Conservation (phyloP, 352 stramenopile genomes). For the Phytophthora citricola region DNA sequence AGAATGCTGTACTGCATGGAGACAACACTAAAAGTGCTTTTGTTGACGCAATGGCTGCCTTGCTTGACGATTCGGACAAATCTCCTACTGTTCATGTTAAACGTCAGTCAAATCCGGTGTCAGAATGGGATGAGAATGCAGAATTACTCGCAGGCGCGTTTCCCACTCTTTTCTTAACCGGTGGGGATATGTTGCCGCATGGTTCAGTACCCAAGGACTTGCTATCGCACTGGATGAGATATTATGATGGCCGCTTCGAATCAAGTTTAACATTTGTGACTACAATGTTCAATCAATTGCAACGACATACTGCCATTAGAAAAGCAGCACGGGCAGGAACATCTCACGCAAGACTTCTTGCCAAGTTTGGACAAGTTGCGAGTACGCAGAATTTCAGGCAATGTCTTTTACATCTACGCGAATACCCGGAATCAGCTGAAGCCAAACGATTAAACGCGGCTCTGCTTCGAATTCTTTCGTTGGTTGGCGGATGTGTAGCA, state of each 20-base stretch:
- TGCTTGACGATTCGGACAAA: background rate
- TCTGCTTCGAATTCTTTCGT: background rate
- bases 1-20: background rate
- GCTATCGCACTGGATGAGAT: background rate
- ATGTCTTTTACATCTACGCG: background rate
- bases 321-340: background rate
- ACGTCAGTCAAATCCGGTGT: background rate
- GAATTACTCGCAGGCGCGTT: slow-evolving; percentile 14
- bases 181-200: slow-evolving; percentile 1
- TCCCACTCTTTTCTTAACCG: slow-evolving; percentile 2
- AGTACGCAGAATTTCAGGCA: background rate
- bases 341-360: background rate
- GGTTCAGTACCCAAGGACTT: background rate
- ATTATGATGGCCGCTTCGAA: slow-evolving; percentile 15
- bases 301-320: slow-evolving; percentile 1
- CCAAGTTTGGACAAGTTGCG: background rate
- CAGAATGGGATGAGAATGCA: slow-evolving; percentile 6
- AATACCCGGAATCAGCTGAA: background rate
- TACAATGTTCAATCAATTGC: slow-evolving; percentile 8
- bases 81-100: background rate
- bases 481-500: background rate
- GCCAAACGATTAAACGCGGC: background rate
- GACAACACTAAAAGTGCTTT: background rate
- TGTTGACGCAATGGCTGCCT: slow-evolving; percentile 1
- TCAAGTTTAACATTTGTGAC: background rate